Conservation (phyloP, 208 protist genomes). For the Acanthamoeba lenticulata region DNA sequence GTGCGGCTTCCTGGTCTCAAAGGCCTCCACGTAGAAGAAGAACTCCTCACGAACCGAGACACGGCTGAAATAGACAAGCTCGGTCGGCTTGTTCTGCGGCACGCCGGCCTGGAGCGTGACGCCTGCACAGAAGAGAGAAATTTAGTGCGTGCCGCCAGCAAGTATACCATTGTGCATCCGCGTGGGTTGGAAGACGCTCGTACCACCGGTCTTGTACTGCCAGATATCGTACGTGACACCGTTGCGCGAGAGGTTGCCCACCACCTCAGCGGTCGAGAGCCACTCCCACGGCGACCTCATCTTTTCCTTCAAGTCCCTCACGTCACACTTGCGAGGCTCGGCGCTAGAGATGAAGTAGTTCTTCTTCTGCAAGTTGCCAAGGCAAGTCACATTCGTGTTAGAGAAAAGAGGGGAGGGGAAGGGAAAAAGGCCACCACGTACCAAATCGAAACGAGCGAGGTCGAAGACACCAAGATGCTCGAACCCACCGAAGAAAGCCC, state of each 20-base stretch:
- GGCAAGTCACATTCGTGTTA: no score
- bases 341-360: constrained; percentile 35
- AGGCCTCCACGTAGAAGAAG: constrained; percentile 1
- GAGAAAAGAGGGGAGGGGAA: background rate
- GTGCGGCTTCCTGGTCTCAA: background rate
- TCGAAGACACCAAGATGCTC: constrained; percentile 31
- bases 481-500: constrained; percentile 33
- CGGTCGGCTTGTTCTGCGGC: constrained; percentile 7
- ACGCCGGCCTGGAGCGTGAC: constrained; percentile 9
- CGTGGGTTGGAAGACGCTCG: no score
- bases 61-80: constrained; percentile 26
- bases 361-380: constrained; percentile 20
- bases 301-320: background rate
- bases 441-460: constrained; percentile 3
- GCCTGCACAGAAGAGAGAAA: background rate
- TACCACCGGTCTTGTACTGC: constrained; percentile 31
- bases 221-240: background rate
- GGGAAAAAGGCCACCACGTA: background rate
- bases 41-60: background rate
- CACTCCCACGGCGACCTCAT: constrained; percentile 10
- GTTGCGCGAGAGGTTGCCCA: background rate
- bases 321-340: background rate
- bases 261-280: background rate
- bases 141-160: background rate
- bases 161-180: no score